A percentile compares a stretch with the other conserved stretches of the same genome.
Conservation (phyloP, 2,329 filamentous ascomycete species). For the Aspergillus niger region DNA sequence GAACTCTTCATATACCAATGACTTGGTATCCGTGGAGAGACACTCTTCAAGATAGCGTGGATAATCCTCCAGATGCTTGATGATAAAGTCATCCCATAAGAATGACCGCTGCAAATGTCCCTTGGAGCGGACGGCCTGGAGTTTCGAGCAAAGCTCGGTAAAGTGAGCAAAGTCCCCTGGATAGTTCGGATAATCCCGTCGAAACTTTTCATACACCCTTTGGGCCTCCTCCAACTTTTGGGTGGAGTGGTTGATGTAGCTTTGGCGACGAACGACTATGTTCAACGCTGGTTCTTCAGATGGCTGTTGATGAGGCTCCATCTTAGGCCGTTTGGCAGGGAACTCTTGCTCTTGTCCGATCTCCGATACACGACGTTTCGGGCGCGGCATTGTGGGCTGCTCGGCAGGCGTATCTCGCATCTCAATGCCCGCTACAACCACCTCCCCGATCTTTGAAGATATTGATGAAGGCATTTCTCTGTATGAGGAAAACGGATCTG, state of each 20-base stretch:
- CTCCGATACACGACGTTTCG: conserved; percentile 20
- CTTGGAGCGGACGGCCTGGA: conserved; percentile 34
- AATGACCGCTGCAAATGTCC: conserved; percentile 38
- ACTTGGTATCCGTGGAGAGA: conserved; percentile 26
- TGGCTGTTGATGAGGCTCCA: not conserved
- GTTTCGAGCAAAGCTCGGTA: conserved; percentile 37
- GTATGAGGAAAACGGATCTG: conserved; percentile 25
- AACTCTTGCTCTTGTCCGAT: conserved; percentile 14
- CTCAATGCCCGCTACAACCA: conserved; percentile 1
- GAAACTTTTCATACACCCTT: conserved; percentile 41
- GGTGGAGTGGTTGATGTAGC: conserved; percentile 23
- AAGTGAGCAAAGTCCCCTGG: conserved; percentile 43
- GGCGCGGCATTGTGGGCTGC: conserved; percentile 9
- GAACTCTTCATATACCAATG: conserved; percentile 41
- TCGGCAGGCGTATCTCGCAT: not conserved
- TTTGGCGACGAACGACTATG: conserved; percentile 25
- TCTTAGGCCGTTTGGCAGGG: conserved; percentile 18
- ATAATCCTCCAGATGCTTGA: conserved; percentile 43
- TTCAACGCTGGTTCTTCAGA: conserved; percentile 7
- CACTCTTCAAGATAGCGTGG: conserved; percentile 35
- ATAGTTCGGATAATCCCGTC: conserved; percentile 43
- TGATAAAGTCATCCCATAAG: conserved; percentile 52
- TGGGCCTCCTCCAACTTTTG: conserved; percentile 28
- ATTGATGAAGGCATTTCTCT: conserved; percentile 21
- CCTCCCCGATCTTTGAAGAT: conserved; percentile 10